Evolutionary conservation across 768 basidiomycete species (phyloP), one percentile per base, ranked within the genome.

Genomic region (Mycena venus): DNA sequence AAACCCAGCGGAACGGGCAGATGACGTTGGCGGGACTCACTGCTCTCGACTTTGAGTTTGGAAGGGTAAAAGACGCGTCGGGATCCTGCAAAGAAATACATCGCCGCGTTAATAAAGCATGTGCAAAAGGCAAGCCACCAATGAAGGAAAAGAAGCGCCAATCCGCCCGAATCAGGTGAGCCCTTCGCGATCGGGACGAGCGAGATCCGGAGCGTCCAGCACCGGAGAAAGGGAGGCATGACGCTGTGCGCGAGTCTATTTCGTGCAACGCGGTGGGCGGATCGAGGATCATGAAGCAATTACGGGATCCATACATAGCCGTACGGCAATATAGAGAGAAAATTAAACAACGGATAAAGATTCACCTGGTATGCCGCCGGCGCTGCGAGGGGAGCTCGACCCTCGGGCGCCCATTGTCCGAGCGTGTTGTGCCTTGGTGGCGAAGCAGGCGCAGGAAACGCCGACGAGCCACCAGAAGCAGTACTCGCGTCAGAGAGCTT

Each of bases 1-100:
- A 74, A 70, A 68, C 59, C 38, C 66, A 68, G 59, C 29, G 31
- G 21, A 27, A 21, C 15, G n/a, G 34, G 56, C 40, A 51, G 40
- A 77, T 77, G 75, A 77, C 75, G 75, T 77, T 44, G 53, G 17
- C 38, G 29, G 42, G 67, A 66, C 75, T 73, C 65, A 74, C 75
- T 53, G 63, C 65, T 56, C 40, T 73, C 25, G 72, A 60, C 42
- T 65, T 73, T 67, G 68, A 64, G 55, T 72, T 73, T 21, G 55
- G 53, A 44, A 44, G 67, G 60, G 29, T 58, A 38, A 70, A 61
- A 56, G 72, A 64, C 69, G 64, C 69, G 75, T 70, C 70, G 53
- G 72, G 69, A 71, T 73, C 68, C 75, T 77, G 42, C 34, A 69
- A 42, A 69, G 73, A 69, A 64, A 64, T 47, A 29, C 38, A 70